Conservation (phyloP, 257 asterid genomes). For the Solanum raphanifolium region DNA sequence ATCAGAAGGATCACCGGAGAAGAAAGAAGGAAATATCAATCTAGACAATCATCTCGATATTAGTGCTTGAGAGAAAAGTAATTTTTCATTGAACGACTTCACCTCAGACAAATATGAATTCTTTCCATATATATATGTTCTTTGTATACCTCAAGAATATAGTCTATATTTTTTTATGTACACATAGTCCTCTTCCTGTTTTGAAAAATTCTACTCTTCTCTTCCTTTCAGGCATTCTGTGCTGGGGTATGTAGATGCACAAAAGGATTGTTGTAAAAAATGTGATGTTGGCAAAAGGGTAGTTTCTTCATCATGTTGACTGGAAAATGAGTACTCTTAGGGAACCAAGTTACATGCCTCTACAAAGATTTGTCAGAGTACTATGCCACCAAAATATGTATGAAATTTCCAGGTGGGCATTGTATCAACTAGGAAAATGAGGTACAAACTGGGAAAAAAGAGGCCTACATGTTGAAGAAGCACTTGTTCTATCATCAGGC, state of each 20-base stretch:
- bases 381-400: not conserved
- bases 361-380: not conserved
- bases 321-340: not conserved
- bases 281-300: conserved; percentile 10
- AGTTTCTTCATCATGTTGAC: conserved; percentile 4
- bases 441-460: not conserved
- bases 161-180: not conserved
- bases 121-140: not conserved
- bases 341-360: not conserved
- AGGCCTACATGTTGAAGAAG: not conserved
- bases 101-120: no score
- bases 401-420: not conserved
- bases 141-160: not conserved
- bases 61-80: no score
- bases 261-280: conserved; percentile 24
- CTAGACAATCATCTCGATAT: no score
- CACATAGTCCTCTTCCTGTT: not conserved
- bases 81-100: no score
- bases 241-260: not conserved
- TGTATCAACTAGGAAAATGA: not conserved
- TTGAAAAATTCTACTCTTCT: not conserved
- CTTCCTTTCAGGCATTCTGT: conserved; percentile 41
- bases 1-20: no score
- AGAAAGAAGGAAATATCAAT: no score
- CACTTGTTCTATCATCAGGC: fast-evolving